Conservation (phyloP, 1,139 yeast species). For the Candida labiduridarum region DNA sequence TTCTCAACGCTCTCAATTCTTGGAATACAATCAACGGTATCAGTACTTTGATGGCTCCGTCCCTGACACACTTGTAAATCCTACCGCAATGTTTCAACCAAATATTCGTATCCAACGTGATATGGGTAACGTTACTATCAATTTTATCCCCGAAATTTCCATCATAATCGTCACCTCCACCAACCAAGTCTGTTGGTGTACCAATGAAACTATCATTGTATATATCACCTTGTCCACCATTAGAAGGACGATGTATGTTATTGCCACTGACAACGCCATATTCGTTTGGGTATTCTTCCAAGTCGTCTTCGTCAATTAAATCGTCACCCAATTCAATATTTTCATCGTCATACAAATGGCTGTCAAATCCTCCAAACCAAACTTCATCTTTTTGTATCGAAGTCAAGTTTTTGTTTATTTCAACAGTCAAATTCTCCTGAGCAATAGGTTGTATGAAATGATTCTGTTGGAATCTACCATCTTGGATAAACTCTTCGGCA, state of each 20-base stretch:
- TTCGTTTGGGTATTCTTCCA: conserved; percentile 20
- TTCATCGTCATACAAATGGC: conserved; percentile 18
- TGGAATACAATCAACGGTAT: conserved; percentile 79
- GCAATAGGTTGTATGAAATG: conserved; percentile 42
- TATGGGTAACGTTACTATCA: conserved; percentile 58
- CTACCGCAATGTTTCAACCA: conserved; percentile 84
- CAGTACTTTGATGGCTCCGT: conserved; percentile 56
- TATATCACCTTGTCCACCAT: conserved; percentile 21
- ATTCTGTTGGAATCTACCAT: conserved; percentile 46
- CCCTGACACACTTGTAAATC: conserved; percentile 67
- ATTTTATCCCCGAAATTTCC: conserved; percentile 52
- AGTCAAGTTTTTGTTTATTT: conserved; percentile 17
- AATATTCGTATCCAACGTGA: conserved; percentile 75
- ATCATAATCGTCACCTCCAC: conserved; percentile 20
- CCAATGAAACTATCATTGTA: conserved; percentile 29
- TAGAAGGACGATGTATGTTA: conserved; percentile 18
- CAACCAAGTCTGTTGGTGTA: conserved; percentile 22
- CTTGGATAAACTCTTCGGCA: conserved; percentile 44
- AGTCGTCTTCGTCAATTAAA: conserved; percentile 22
- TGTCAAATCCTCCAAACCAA: conserved; percentile 27
- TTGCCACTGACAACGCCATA: conserved; percentile 8
- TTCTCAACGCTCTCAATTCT: conserved; percentile 71
- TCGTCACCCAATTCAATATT: conserved; percentile 21
- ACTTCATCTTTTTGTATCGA: conserved; percentile 23
- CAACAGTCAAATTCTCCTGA: conserved; percentile 25